phyloP scores from a whole-genome alignment of 2,329 filamentous ascomycete species.

The Fusarium dimerum region DNA sequence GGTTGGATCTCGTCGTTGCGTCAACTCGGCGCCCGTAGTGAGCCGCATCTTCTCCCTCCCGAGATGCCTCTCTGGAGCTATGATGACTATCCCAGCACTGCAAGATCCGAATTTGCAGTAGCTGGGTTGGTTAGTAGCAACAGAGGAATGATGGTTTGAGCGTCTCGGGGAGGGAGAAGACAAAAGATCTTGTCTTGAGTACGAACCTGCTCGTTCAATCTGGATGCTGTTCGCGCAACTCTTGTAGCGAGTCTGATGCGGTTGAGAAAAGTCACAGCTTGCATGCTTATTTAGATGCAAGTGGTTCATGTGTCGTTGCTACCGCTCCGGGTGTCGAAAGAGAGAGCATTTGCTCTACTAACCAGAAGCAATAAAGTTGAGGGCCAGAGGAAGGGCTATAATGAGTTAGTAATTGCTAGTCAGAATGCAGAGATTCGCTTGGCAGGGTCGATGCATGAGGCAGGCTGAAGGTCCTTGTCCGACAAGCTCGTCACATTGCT shows the following conservation, averaged over 20 bases:
- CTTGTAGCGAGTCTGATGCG: slow-evolving; percentile 11
- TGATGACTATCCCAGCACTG: slow-evolving; percentile 6
- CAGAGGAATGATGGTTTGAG: slow-evolving; percentile 18
- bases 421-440: too few species aligned
- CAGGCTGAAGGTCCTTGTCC: too few species aligned
- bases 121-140: slow-evolving; percentile 27
- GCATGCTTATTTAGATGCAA: slow-evolving; percentile 7
- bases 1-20: slow-evolving; percentile 55
- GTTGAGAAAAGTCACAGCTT: slow-evolving; percentile 7
- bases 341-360: slow-evolving; percentile 57
- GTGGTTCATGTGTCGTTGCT: slow-evolving; percentile 49
- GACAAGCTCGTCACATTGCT: background rate
- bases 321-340: slow-evolving; percentile 56
- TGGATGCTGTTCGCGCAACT: slow-evolving; percentile 17
- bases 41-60: slow-evolving; percentile 56
- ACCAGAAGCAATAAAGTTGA: slow-evolving; percentile 92
- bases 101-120: slow-evolving; percentile 1
- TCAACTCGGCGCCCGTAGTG: slow-evolving; percentile 84
- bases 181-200: slow-evolving; percentile 41
- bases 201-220: slow-evolving; percentile 44
- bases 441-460: too few species aligned
- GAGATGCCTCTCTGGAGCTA: slow-evolving; percentile 31
- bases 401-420: slow-evolving; percentile 30
- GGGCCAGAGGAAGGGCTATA: slow-evolving; percentile 73
- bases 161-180: slow-evolving; percentile 30